Evolutionary conservation across 805 yeast species (phyloP), one percentile per base, ranked within the genome.

Genomic region (Suhomyces sp.): DNA sequence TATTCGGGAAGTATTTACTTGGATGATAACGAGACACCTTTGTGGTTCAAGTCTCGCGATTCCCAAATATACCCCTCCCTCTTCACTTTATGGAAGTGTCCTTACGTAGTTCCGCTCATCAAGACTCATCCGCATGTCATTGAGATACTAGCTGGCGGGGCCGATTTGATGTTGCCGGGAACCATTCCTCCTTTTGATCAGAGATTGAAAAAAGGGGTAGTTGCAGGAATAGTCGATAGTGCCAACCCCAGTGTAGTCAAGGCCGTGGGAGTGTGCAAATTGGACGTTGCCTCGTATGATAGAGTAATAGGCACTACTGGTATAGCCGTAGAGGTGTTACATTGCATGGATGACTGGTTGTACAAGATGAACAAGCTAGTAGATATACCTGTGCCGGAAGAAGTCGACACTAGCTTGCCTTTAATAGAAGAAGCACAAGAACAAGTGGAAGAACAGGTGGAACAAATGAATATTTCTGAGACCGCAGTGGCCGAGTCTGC

Each of bases 141-240:
- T 15, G 85, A 80, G 47, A 81, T 83, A 10, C 70, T 91, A n/a
- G 71, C 77, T 31, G 82, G 82, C 53, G 97, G 97, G 10, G 97
- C 98, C 0, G 81, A 88, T 60, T 69, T 88, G 56, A 87, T 88
- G 91, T 73, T 87, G 33, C 88, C 91, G 2, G 96, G 96, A 0
- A 78, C 84, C 5, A 63, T 79, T 4, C 81, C 83, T 0, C 86
- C 86, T 1, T 85, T 87, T 60, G 88, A 86, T 47, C 44, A 57
- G 0, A 59, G 77, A 4, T 73, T 80, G 5, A 60, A 57, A 2
- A 70, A 69, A 46, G 96, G 90, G 0, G 62, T 77, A 0, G 63
- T 89, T 3, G 96, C 91, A 17, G 96, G 88, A 0, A 77, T 93
- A 24, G 90, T 86, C 0, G 81, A 83, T 56, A 72, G 77, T 27